phyloP scores from a whole-genome alignment of 306 rosid species.

The Vigna nakashimae region DNA sequence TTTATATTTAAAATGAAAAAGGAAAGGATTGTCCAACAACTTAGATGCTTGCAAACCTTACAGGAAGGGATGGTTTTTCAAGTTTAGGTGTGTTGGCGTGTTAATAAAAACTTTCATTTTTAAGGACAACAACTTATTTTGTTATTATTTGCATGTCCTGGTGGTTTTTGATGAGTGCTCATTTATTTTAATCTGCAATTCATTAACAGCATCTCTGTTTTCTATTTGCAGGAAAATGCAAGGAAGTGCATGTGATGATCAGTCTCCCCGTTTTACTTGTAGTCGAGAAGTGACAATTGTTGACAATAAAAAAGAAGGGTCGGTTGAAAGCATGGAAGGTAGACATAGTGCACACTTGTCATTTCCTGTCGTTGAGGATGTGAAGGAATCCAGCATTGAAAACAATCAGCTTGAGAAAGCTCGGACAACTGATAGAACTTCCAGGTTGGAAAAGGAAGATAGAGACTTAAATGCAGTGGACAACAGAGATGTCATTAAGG shows the following conservation, averaged over 20 bases:
- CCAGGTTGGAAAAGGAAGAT: constrained; percentile 62
- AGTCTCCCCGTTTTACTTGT: constrained; percentile 61
- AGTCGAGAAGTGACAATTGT: constrained; percentile 49
- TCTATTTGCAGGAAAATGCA: constrained; percentile 55
- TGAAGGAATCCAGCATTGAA: constrained; percentile 62
- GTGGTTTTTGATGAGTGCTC: not conserved
- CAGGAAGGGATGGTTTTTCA: not conserved
- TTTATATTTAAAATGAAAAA: not conserved
- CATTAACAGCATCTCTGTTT: constrained; percentile 1
- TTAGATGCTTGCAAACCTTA: not conserved
- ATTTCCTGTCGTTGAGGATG: constrained; percentile 64
- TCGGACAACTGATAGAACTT: constrained; percentile 60
- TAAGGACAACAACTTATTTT: not conserved
- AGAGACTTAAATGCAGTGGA: constrained; percentile 21
- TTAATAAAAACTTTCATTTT: not conserved
- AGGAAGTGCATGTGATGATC: constrained; percentile 53
- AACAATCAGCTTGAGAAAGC: constrained; percentile 65
- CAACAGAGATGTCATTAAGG: constrained; percentile 49
- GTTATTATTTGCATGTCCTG: constrained; percentile 26
- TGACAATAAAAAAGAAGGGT: constrained; percentile 64
- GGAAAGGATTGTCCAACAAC: not conserved
- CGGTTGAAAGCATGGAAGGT: constrained; percentile 74
- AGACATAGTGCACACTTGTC: constrained; percentile 54
- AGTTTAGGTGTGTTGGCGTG: not conserved
- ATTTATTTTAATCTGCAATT: constrained; percentile 30